These are phyloP conservation scores for Scheffersomyces illinoinensis DNA, from an alignment of 1,139 yeast species.

Conservation along the genomic window DNA sequence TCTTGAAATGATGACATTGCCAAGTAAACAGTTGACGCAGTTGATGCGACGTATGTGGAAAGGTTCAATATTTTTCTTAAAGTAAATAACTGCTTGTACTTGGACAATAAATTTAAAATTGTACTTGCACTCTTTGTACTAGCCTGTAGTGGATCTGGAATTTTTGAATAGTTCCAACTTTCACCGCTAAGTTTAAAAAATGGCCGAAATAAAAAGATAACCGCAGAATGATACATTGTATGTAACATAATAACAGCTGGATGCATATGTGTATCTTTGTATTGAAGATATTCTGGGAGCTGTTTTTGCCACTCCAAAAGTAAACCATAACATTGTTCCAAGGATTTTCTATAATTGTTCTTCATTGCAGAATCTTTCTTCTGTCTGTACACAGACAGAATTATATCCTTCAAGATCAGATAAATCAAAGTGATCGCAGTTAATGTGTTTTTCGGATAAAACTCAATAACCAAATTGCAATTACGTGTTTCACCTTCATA, in stretches of 20 bases:
- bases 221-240: conserved; percentile 10
- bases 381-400: conserved; percentile 5
- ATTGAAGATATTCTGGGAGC: conserved; percentile 5
- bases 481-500: background rate
- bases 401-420: conserved; percentile 7
- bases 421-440: conserved; percentile 8
- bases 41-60: conserved; percentile 10
- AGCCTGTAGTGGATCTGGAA: conserved; percentile 6
- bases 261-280: conserved; percentile 3
- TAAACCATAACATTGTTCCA: conserved; percentile 4
- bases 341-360: conserved; percentile 5
- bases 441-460: conserved; percentile 5
- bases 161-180: conserved; percentile 4
- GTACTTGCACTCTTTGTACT: conserved; percentile 5
- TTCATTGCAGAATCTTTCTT: background rate
- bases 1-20: conserved; percentile 1
- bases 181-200: conserved; percentile 9
- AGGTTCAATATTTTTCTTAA: conserved; percentile 8
- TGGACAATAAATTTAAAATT: conserved; percentile 6
- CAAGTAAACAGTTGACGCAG: conserved; percentile 10
- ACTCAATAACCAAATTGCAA: background rate
- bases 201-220: conserved; percentile 11
- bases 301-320: conserved; percentile 4
- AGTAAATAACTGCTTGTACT: conserved; percentile 5
- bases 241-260: conserved; percentile 13